Base-by-base conservation (phyloP, 805 yeast genomes). In the Cyberlindnera maclurae region DNA sequence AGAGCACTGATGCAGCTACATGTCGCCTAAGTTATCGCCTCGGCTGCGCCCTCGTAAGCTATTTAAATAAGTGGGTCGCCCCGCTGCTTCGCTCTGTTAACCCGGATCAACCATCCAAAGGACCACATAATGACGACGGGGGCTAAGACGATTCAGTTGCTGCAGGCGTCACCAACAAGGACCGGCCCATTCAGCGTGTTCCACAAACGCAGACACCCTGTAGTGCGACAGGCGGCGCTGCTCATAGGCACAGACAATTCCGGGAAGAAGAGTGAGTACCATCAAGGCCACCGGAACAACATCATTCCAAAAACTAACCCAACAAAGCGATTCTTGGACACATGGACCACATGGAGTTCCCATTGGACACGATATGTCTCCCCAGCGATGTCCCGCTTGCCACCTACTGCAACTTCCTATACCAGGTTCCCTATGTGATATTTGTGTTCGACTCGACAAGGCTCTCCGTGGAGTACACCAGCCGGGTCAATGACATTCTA, bases 401-500 rank as follows among this genome's bases (percentile, higher is more conserved):
- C 12, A 48, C 46, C 4, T 49, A 47, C 28, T 41, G 43, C 24
- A 51, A 51, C 35, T 49, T 51, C 34, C 26, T 49, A 4, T 49
- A 33, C 29, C 50, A 51, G 24, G 45, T 45, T 0, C 40, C 43
- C 5, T 39, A 34, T 22, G 36, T 50, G 9, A 46, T 51, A 3
- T 44, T 51, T 15, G 49, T 52, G 1, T 29, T 50, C 12, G 56
- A 52, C 33, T 47, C 51, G 12, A 49, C 57, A 3, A 33, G 37
- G 29, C 24, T 43, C 8, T 24, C 36, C 0, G 18, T 46, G 9
- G 31, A 44, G 2, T 52, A 50, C 33, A 24, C 47, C 9, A 22
- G 39, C 11, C 16, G 41, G 15, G 40, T 40, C 15, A 12, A 24
- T 2, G 34, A 38, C 27, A 43, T 40, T 22, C 26, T 44, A 6